These are phyloP conservation scores for Didymella exigua DNA, from an alignment of 2,329 filamentous ascomycete genomes.

Conservation along the genomic window DNA sequence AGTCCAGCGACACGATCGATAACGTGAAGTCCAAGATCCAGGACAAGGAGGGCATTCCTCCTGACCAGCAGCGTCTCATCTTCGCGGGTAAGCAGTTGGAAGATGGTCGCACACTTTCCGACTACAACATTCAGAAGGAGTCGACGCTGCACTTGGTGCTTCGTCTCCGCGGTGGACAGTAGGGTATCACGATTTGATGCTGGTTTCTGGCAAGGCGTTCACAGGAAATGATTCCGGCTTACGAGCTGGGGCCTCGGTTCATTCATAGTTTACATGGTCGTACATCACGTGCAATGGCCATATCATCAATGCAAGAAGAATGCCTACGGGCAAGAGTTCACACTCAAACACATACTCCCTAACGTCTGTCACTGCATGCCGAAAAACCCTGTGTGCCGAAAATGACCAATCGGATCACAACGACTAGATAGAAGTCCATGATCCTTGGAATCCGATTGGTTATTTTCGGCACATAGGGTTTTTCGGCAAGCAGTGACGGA, in stretches of 20 bases:
- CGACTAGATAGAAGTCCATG: too few relatives aligned
- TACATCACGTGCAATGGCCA: slow-evolving; percentile 21
- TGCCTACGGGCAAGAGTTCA: slow-evolving; percentile 40
- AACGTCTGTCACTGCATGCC: too few relatives aligned
- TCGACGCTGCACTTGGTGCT: slow-evolving; percentile 69
- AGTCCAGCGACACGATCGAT: slow-evolving; percentile 88
- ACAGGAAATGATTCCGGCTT: slow-evolving; percentile 30
- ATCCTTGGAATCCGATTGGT: too few relatives aligned
- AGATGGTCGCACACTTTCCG: slow-evolving; percentile 85
- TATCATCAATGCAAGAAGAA: slow-evolving; percentile 38
- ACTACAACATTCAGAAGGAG: slow-evolving; percentile 94
- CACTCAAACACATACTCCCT: slow-evolving; percentile 25
- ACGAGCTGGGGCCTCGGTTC: slow-evolving; percentile 26
- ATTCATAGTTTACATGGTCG: slow-evolving; percentile 40
- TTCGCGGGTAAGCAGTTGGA: slow-evolving; percentile 94
- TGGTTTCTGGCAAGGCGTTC: slow-evolving; percentile 42
- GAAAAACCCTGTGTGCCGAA: too few relatives aligned
- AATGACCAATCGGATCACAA: too few relatives aligned
- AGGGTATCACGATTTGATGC: slow-evolving; percentile 38
- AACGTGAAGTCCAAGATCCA: slow-evolving; percentile 93
- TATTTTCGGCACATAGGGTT: too few relatives aligned
- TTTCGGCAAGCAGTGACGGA: too few relatives aligned
- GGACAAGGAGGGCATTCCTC: slow-evolving; percentile 80
- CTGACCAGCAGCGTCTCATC: slow-evolving; percentile 92
- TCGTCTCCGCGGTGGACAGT: slow-evolving; percentile 62